Base-by-base conservation (phyloP, 352 stramenopile species). In the Pythium aristosporum region DNA sequence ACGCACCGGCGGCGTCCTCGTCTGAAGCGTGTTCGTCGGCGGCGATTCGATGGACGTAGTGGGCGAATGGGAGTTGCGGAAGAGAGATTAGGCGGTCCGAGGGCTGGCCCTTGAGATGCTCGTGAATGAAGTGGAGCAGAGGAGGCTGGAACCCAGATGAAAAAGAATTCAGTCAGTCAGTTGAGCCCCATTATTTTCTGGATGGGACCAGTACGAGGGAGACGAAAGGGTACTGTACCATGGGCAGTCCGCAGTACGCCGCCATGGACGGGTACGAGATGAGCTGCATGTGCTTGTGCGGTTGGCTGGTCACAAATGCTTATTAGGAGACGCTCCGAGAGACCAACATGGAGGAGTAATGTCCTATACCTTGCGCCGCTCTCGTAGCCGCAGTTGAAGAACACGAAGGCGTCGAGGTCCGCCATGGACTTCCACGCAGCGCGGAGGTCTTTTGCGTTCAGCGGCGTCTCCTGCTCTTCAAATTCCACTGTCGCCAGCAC, bases 201-300 rank as follows among this genome's bases (percentile, higher is more conserved):
- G 15, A n/a, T 10, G 8, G 18, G 39, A 46, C 39, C 39, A 46
- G 39, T 46, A 21, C 18, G 39, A 6, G 18, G 39, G 2, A 20
- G 23, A 55, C 25, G 1, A 8, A 15, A 39, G 34, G 8, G 11
- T 39, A 54, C 6, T 47, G 10, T 67, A 88, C 82, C 80, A 88
- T 88, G 34, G 85, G 72, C 9, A 80, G 67, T 4, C 73, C 74
- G 7, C 77, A 89, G 62, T 87, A 87, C 25, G 44, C 58, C 69
- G 84, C 79, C 53, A 92, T 77, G 28, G 81, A 92, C 49, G 78
- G 68, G 68, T 89, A 91, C 62, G 85, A 90, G 60, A 91, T 94
- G 50, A 92, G 79, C 67, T 94, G 85, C 82, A 94, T 91, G 75
- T 94, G 85, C 59, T 94, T 94, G 71, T 91, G 82, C n/a, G 85